These are phyloP conservation scores for Cercospora canescens DNA, from an alignment of 2,329 filamentous ascomycete species.

Conservation along the genomic window DNA sequence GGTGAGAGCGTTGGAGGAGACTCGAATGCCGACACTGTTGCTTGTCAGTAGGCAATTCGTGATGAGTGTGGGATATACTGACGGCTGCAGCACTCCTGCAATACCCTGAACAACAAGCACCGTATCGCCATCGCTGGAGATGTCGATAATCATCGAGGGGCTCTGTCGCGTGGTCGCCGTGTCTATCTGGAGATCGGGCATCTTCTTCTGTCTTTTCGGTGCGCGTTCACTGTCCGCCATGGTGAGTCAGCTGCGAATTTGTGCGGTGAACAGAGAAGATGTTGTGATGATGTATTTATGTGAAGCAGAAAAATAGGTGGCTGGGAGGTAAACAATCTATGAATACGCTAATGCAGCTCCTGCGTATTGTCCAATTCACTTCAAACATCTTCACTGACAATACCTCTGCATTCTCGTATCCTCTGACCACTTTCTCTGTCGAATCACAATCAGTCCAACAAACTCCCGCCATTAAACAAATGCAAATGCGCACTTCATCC, in stretches of 20 bases:
- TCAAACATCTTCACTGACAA: not conserved
- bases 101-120: slow-evolving; percentile 19
- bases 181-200: not conserved
- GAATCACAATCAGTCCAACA: not conserved
- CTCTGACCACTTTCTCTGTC: not conserved
- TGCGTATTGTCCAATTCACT: not conserved
- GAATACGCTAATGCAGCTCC: not conserved
- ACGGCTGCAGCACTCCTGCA: slow-evolving; percentile 8
- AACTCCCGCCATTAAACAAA: not conserved
- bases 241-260: not conserved
- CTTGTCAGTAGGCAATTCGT: not conserved
- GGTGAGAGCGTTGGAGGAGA: slow-evolving; percentile 24
- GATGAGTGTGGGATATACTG: not conserved
- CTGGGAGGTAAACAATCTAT: not conserved
- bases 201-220: slow-evolving; percentile 16
- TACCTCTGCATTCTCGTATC: not conserved
- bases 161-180: not conserved
- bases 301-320: not conserved
- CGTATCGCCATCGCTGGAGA: slow-evolving; percentile 18
- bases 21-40: slow-evolving; percentile 24
- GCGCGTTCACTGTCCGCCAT: slow-evolving; percentile 17
- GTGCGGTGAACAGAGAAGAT: not conserved
- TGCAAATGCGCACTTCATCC: not conserved
- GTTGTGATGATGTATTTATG: not conserved
- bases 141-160: slow-evolving; percentile 10